Percentiles rank a stretch among this genome's conserved stretches.
Conservation (phyloP, 2,329 filamentous ascomycete species). For the Curvularia sp. region DNA sequence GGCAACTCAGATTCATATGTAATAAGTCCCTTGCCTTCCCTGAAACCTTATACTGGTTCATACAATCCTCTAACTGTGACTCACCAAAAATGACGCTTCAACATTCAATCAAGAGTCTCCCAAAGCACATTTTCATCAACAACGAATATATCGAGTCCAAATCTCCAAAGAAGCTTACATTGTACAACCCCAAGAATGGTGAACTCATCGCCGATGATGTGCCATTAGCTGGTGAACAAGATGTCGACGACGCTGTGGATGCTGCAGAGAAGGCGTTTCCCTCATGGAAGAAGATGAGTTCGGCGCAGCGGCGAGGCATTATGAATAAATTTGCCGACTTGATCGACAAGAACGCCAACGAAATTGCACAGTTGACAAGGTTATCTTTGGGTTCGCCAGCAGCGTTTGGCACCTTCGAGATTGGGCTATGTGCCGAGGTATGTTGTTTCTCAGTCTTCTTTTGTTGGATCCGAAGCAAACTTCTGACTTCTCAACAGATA, state of each 20-base stretch:
- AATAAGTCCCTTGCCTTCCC: constrained; percentile 13
- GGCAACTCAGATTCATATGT: neutral
- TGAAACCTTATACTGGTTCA: neutral
- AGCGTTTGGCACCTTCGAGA: constrained; percentile 56
- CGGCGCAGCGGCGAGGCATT: constrained; percentile 38
- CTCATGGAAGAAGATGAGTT: constrained; percentile 47
- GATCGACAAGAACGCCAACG: constrained; percentile 33
- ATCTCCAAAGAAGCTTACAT: constrained; percentile 55
- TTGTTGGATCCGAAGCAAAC: constrained; percentile 16
- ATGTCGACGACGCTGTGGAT: constrained; percentile 57
- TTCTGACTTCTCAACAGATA: constrained; percentile 19
- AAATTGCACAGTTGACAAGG: constrained; percentile 47
- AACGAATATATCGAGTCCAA: constrained; percentile 49
- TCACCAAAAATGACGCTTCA: constrained; percentile 36
- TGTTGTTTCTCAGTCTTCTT: neutral
- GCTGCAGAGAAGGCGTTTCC: constrained; percentile 59
- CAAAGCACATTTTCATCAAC: constrained; percentile 51
- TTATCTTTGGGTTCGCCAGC: constrained; percentile 57
- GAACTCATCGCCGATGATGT: constrained; percentile 60
- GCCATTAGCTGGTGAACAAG: constrained; percentile 52
- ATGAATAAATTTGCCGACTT: constrained; percentile 45
- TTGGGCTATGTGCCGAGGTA: constrained; percentile 48
- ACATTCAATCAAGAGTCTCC: constrained; percentile 47
- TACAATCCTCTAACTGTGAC: neutral
- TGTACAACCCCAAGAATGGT: constrained; percentile 59